Percentiles rank a stretch among this genome's conserved stretches.
phyloP scores from a whole-genome alignment of 495 filamentous ascomycete genomes.

The Articulospora tetracladia region DNA sequence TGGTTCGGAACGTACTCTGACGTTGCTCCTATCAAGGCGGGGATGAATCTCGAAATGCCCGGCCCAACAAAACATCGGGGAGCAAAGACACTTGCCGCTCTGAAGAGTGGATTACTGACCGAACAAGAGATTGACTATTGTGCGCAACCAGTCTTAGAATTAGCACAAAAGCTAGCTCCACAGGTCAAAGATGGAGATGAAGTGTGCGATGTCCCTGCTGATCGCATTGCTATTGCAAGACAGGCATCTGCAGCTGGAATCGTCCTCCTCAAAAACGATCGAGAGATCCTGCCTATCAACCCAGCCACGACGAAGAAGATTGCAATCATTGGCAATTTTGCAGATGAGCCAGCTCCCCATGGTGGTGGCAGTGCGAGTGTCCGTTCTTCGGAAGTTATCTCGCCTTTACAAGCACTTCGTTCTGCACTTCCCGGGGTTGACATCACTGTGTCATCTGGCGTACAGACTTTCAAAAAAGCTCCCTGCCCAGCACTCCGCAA shows the following conservation, averaged over 20 bases:
- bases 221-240: conserved; percentile 64
- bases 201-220: too few relatives aligned
- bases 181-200: conserved; percentile 60
- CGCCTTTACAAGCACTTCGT: too few relatives aligned
- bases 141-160: conserved; percentile 62
- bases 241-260: conserved; percentile 67
- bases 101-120: conserved; percentile 56
- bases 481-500: neutral
- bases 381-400: too few relatives aligned
- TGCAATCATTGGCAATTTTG: conserved; percentile 80
- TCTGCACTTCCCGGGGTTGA: too few relatives aligned
- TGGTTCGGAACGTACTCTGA: conserved; percentile 71
- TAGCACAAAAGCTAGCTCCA: conserved; percentile 63
- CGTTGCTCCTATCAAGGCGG: conserved; percentile 65
- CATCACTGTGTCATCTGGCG: conserved; percentile 54
- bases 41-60: conserved; percentile 78
- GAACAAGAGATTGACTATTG: conserved; percentile 41
- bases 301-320: conserved; percentile 50
- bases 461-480: neutral
- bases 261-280: conserved; percentile 76
- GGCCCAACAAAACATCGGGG: conserved; percentile 68
- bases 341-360: conserved; percentile 68
- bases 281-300: conserved; percentile 62
- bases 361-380: conserved; percentile 79
- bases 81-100: conserved; percentile 56